Base-by-base conservation (phyloP, 352 stramenopile species). In the Phytopythium boreale region DNA sequence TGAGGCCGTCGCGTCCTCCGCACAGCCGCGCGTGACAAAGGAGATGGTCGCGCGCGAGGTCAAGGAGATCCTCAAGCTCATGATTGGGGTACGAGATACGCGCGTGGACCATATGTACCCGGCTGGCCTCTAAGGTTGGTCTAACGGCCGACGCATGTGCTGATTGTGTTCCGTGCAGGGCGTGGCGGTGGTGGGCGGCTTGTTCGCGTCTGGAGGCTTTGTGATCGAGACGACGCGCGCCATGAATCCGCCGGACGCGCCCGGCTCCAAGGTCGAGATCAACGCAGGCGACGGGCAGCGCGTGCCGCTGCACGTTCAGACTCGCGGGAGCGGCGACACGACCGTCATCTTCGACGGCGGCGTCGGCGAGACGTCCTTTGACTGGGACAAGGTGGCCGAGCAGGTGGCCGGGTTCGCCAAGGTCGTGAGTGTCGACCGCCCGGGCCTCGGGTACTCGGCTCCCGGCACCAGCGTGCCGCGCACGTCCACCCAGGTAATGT, bases 341-440 rank as follows among this genome's bases (percentile, higher is more conserved):
- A 86, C 81, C 0, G 79, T 92, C 22, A 56, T 94, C 39, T 65
- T 94, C 15, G 85, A 94, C 44, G 85, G 85, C 19, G 82, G 85
- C 41, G 79, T 90, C 37, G 85, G 85, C n/a, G 83, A 94, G 74
- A 89, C 85, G 20, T 90, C 80, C 36, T 94, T 94, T 64, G 85
- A 94, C 64, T 94, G 83, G 80, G 83, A 91, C 55, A 92, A 94
- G 63, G 81, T 93, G 53, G 69, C 71, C 2, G 66, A 66, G 19
- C 56, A 87, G 41, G 69, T 90, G 41, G 68, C 67, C 15, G 47
- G 66, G 46, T 89, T 89, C 39, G 81, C 82, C n/a, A 68, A 66
- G 17, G 82, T 92, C 9, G 61, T 94, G 24, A 71, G 67, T 34
- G 84, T 94, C 4, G 85, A 94, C 52, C 83, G 85, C 4, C 85